phyloP scores from a whole-genome alignment of 1,284 basidiomycete genomes.

The Cryptococcus hybrid region DNA sequence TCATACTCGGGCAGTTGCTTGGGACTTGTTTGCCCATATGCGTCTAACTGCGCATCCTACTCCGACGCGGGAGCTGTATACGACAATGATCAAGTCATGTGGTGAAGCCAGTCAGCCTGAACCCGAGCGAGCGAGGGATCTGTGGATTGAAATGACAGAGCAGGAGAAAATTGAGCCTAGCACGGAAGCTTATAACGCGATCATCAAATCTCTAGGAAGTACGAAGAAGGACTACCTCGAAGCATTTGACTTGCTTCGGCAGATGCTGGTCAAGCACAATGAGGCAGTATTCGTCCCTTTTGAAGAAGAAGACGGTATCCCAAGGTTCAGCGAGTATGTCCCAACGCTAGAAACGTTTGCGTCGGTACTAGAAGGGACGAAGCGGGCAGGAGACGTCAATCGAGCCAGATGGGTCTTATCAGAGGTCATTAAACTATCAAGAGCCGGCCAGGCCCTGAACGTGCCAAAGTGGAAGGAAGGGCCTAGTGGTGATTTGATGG shows the following conservation, averaged over 20 bases:
- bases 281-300: constrained; percentile 38
- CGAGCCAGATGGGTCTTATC: constrained; percentile 87
- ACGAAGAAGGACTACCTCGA: constrained; percentile 63
- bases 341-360: constrained; percentile 73
- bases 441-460: constrained; percentile 9
- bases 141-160: constrained; percentile 87
- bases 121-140: constrained; percentile 86
- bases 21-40: constrained; percentile 95
- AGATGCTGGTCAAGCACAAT: constrained; percentile 74
- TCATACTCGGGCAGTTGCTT: constrained; percentile 63
- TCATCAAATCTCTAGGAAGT: constrained; percentile 66
- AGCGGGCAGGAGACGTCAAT: constrained; percentile 76
- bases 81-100: constrained; percentile 85
- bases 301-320: constrained; percentile 14
- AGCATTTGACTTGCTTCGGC: constrained; percentile 71
- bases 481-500: constrained; percentile 73
- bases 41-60: constrained; percentile 85
- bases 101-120: constrained; percentile 62
- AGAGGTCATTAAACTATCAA: constrained; percentile 63
- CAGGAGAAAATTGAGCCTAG: constrained; percentile 60
- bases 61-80: constrained; percentile 73
- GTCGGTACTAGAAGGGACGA: constrained; percentile 84
- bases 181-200: constrained; percentile 70
- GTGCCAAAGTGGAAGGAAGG: constrained; percentile 18
- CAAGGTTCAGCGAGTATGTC: constrained; percentile 28